Conservation (phyloP, 2,329 filamentous ascomycete species). For the Penicillium fuscoglaucum region DNA sequence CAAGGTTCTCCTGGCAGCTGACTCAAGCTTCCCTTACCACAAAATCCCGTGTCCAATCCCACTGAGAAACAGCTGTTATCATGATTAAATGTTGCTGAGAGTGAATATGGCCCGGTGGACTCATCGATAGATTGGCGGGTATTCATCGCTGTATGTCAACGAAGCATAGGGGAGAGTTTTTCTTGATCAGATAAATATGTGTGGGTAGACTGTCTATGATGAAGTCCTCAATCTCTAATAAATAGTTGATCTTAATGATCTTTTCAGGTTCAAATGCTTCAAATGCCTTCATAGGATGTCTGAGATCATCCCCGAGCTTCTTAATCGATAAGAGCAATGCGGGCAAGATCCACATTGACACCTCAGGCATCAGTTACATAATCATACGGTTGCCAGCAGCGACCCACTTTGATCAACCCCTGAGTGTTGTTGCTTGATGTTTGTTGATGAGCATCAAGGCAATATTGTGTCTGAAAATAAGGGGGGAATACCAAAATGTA, state of each 20-base stretch:
- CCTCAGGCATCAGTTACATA: conserved; percentile 21
- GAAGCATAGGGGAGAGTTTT: conserved; percentile 11
- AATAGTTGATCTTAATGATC: not conserved
- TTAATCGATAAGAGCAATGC: conserved; percentile 27
- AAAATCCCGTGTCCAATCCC: conserved; percentile 81
- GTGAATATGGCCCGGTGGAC: conserved; percentile 69
- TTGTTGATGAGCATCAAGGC: not conserved
- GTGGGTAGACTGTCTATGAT: not conserved
- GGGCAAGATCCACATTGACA: conserved; percentile 21
- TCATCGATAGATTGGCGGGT: conserved; percentile 82
- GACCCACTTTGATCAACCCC: conserved; percentile 30
- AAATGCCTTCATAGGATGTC: conserved; percentile 1
- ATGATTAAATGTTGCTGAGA: conserved; percentile 83
- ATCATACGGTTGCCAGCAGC: conserved; percentile 26
- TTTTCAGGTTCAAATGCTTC: not conserved
- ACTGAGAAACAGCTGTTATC: conserved; percentile 84
- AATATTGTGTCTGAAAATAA: not conserved
- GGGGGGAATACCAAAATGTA: not conserved
- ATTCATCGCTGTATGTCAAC: conserved; percentile 65
- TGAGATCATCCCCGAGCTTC: not conserved
- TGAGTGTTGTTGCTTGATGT: conserved; percentile 22
- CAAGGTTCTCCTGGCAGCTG: not conserved
- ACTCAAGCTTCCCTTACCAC: conserved; percentile 57
- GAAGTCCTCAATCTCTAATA: not conserved
- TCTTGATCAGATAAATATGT: not conserved